Base-by-base conservation (phyloP, 441 rosid genomes). In the Populus trichocarpa region DNA sequence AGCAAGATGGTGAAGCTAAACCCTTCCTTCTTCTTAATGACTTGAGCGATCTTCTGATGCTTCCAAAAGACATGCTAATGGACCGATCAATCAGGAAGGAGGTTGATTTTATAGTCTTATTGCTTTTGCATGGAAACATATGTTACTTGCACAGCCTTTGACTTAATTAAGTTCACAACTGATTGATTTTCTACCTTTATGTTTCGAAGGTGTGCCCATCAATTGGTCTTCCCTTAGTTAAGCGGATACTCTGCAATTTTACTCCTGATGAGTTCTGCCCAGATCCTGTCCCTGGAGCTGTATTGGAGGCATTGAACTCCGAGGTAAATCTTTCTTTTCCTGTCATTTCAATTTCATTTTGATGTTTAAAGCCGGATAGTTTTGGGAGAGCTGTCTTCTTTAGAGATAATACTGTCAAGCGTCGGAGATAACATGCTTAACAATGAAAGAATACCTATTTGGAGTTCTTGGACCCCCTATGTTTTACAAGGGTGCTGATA, bases 211-310 rank as follows among this genome's bases (percentile, higher is more conserved):
- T 91, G 67, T 95, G 98, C 63, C 97, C 98, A 73, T 87, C 90
- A 12, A 90, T 93, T 11, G 67, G 88, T 77, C 93, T 95, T 79
- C 71, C 88, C 10, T 74, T 95, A 81, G 80, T 93, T 71, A 93
- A 88, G 81, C 86, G 97, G 85, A 89, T 93, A 80, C 97, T 95
- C 42, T 95, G 98, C 89, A 93, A 95, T 86, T 95, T 93, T 26
- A 93, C 97, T 30, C 98, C 98, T 2, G 97, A 95, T 73, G 98
- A 95, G 80, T 95, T 93, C 82, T 91, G 97, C 81, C 97, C 94
- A 3, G 97, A 93, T 86, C 77, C 89, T 83, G 92, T 93, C 75
- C 94, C 96, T 46, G 97, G 97, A 79, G 87, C 90, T 83, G 89
- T 95, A 70, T 69, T 95, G 76, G 98, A 95, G 83, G 94, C 88